Percentiles rank a stretch among this genome's conserved stretches.
phyloP scores from a whole-genome alignment of 306 rosid species.

The Lablab purpureus region DNA sequence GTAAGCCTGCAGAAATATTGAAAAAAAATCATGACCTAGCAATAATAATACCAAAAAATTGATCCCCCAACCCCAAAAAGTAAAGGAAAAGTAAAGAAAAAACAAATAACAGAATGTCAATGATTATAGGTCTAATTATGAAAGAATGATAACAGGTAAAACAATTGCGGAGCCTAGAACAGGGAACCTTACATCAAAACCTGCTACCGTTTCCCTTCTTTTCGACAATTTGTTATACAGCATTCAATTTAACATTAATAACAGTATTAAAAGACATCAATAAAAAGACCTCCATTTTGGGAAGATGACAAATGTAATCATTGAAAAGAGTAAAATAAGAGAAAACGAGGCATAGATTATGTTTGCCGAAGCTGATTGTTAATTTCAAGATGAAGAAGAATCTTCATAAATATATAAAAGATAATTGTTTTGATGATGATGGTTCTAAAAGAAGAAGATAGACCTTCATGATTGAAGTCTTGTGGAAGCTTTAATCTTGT shows the following conservation, averaged over 20 bases:
- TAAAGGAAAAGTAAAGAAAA: conserved; percentile 1
- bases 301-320: background rate
- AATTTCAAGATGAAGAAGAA: no score
- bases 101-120: background rate
- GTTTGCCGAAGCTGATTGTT: background rate
- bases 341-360: conserved; percentile 2
- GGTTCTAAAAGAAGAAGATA: no score
- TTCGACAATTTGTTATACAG: conserved; percentile 29
- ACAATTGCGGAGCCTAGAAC: conserved; percentile 10
- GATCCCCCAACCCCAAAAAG: background rate
- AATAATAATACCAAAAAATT: conserved; percentile 3
- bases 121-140: conserved; percentile 27
- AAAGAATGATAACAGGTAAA: background rate
- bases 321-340: conserved; percentile 11
- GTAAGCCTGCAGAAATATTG: conserved; percentile 65
- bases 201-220: conserved; percentile 17
- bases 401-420: no score
- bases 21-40: conserved; percentile 11
- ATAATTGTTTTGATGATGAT: no score
- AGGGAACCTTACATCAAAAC: conserved; percentile 14
- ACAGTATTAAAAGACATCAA: conserved; percentile 14
- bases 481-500: no score
- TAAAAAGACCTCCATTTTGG: conserved; percentile 4
- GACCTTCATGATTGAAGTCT: no score
- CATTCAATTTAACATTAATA: conserved; percentile 15